These are phyloP conservation scores for Vitellaria paradoxa DNA, from an alignment of 179 eudicot species.

Conservation along the genomic window DNA sequence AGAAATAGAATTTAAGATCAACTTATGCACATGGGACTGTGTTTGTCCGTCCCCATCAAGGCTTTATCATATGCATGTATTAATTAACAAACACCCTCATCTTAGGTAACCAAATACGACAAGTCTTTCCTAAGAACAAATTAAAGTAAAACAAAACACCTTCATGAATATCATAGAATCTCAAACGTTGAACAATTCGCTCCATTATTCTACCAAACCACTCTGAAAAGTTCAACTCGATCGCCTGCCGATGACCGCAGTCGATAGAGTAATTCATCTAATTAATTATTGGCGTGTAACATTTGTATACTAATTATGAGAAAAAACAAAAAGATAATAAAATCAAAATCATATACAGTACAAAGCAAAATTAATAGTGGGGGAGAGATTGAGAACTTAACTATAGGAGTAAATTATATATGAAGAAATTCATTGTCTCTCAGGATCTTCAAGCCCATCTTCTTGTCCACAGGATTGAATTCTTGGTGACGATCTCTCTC, in stretches of 20 bases:
- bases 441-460: slow-evolving; percentile 19
- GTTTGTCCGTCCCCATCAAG: too few relatives aligned
- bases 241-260: background rate
- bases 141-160: background rate
- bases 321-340: background rate
- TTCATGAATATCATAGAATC: background rate
- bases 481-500: slow-evolving; percentile 39
- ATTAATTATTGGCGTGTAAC: background rate
- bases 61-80: too few relatives aligned
- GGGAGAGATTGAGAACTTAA: too few relatives aligned
- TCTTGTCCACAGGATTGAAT: slow-evolving; percentile 26
- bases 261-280: background rate
- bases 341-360: too few relatives aligned
- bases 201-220: background rate
- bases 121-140: background rate
- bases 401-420: too few relatives aligned
- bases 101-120: slow-evolving; percentile 12
- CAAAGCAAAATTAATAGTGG: too few relatives aligned
- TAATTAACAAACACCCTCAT: background rate
- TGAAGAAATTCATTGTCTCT: slow-evolving; percentile 23
- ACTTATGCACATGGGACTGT: too few relatives aligned
- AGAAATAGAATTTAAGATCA: too few relatives aligned
- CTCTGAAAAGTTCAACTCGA: background rate
- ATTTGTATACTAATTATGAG: background rate
- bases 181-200: background rate